Evolutionary conservation across 1,139 yeast genomes (phyloP), one percentile per base, ranked within the genome.

Genomic region (Pichia sp.): DNA sequence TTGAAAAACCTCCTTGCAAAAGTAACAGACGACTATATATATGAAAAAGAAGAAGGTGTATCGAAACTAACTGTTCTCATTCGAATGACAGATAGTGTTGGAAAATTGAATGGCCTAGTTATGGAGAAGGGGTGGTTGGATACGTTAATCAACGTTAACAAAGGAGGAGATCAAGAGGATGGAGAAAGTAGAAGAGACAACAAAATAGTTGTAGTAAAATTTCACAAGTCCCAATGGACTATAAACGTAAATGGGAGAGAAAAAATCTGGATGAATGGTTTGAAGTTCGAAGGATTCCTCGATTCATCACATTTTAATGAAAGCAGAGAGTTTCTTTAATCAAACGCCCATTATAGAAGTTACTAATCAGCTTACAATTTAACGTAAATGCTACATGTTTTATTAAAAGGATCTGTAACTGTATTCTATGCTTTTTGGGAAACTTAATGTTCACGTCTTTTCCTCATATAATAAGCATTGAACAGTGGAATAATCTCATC

Each of bases 401-500:
- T 21, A 22, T 30, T 28, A 5, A 23, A 16, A 21, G 18, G n/a
- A n/a, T 26, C 37, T 52, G 8, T 25, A 25, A 25, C 6, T 25
- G 9, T 25, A 25, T 25, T 25, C 31, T 31, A 31, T n/a, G 6
- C 8, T 31, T 7, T 12, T 18, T 13, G n/a, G 16, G 16, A 7
- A 10, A 12, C 37, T n/a, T n/a, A 79, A 62, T 86, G 89, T 65
- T 88, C 96, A 58, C 95, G 86, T 68, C 95, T 83, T 70, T 89
- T 89, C 64, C 96, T 83, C 60, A 89, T 74, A 44, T 82, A 76
- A 55, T 79, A 76, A 39, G 82, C 74, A 49, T 76, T 75, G 66
- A 85, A 86, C 60, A 88, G 74, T 16, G 93, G 87, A 58, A 80
- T 81, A 50, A 80, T 68, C 16, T 82, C 83, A 1, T 57, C 66